Percentiles rank a stretch among this genome's conserved stretches.
These are phyloP conservation scores for Cymbidium sinense DNA, from an alignment of 106 monocot genomes.

Conservation along the genomic window DNA sequence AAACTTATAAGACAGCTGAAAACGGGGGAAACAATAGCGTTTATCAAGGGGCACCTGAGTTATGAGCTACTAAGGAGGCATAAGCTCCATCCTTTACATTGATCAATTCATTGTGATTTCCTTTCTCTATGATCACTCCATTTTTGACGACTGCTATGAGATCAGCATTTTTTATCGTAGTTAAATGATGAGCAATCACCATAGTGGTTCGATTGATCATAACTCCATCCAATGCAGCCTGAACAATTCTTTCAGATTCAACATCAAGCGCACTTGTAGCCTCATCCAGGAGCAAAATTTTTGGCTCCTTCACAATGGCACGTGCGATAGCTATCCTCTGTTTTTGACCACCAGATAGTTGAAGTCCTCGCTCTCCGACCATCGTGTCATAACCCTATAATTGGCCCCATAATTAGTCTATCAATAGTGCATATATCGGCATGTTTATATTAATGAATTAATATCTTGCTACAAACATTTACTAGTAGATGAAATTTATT, in stretches of 20 bases:
- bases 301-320: slow-evolving; percentile 15
- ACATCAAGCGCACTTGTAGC: no score
- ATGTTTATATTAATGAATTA: no score
- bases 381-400: slow-evolving; percentile 12
- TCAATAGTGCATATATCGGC: neutral
- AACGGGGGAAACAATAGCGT: no score
- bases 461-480: no score
- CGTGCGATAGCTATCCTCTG: no score
- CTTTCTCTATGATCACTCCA: slow-evolving; percentile 22
- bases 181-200: slow-evolving; percentile 11
- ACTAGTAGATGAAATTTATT: no score
- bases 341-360: slow-evolving; percentile 22
- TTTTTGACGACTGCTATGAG: slow-evolving; percentile 18
- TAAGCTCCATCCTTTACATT: slow-evolving; percentile 15
- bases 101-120: slow-evolving; percentile 17
- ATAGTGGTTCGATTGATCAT: slow-evolving; percentile 14
- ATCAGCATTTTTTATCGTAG: slow-evolving; percentile 15
- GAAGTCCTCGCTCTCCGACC: slow-evolving; percentile 13
- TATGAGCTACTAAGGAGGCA: slow-evolving; percentile 9
- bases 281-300: slow-evolving; percentile 19
- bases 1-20: no score
- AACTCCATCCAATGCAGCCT: slow-evolving; percentile 11
- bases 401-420: neutral
- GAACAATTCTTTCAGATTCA: no score
- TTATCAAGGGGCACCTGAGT: neutral